These are phyloP conservation scores for Eimeria falciformis DNA, from an alignment of 169 alveolate species.

Conservation along the genomic window DNA sequence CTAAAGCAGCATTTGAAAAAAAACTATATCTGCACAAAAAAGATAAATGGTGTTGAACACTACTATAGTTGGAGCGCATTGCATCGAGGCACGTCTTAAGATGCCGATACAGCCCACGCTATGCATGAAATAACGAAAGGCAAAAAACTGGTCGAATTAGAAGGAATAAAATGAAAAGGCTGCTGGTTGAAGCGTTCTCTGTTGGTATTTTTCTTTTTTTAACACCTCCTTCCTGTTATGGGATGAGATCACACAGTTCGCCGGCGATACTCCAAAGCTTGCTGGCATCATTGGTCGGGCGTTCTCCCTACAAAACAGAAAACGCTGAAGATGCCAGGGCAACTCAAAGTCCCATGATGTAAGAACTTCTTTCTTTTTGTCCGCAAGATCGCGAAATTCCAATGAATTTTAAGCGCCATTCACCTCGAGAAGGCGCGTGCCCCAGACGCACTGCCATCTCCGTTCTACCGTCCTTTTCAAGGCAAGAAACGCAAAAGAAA, in stretches of 20 bases:
- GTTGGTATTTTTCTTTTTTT: not conserved
- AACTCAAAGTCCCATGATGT: conserved; percentile 41
- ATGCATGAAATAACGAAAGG: too few species aligned
- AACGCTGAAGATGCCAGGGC: conserved; percentile 48
- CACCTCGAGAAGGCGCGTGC: conserved; percentile 11
- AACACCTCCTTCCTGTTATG: not conserved
- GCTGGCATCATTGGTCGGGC: conserved; percentile 1
- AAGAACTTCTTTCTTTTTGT: not conserved
- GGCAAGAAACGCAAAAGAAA: not conserved
- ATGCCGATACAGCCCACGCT: too few species aligned
- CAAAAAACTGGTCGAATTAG: too few species aligned
- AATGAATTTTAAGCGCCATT: not conserved
- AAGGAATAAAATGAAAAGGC: too few species aligned
- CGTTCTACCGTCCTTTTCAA: conserved; percentile 8
- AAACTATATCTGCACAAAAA: too few species aligned
- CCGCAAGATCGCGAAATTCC: not conserved
- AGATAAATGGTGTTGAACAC: too few species aligned
- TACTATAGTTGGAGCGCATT: too few species aligned
- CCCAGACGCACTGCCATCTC: conserved; percentile 14
- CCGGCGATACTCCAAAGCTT: conserved; percentile 6
- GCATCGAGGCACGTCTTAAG: too few species aligned
- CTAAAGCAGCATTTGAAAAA: too few species aligned
- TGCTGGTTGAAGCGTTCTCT: conserved; percentile 30
- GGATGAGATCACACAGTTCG: not conserved
- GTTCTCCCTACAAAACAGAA: conserved; percentile 8